A percentile compares a stretch with the other conserved stretches of the same genome.
These are phyloP conservation scores for Leishmania guyanensis DNA, from an alignment of 208 protist species.

Conservation along the genomic window DNA sequence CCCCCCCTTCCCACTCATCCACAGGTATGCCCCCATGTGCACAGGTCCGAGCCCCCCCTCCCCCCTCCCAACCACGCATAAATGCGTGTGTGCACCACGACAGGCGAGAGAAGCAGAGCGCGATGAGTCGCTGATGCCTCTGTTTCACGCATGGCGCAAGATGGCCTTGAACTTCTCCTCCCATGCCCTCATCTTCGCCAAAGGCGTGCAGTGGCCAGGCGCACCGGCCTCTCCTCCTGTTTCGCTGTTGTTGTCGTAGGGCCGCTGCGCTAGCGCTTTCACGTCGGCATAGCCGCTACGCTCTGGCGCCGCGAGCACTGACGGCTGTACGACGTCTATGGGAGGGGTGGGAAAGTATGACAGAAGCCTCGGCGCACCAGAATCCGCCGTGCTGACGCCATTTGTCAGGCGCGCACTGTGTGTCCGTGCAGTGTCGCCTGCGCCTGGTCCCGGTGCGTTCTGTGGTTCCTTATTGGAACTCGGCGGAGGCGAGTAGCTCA, in stretches of 20 bases:
- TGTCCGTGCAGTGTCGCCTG: neutral
- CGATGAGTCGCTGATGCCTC: neutral
- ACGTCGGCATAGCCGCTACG: neutral
- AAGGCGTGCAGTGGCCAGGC: neutral
- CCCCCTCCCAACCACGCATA: neutral
- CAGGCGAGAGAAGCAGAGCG: neutral
- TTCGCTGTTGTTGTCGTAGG: neutral
- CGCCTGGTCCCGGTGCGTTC: neutral
- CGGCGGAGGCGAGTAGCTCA: conserved; percentile 28
- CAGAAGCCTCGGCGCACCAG: neutral
- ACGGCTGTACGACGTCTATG: conserved; percentile 22
- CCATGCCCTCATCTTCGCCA: conserved; percentile 22
- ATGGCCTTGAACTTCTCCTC: conserved; percentile 31
- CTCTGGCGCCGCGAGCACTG: conserved; percentile 3
- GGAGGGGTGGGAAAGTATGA: neutral
- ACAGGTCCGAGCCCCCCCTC: neutral
- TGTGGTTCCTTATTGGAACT: conserved; percentile 1
- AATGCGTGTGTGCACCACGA: neutral
- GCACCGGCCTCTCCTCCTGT: neutral
- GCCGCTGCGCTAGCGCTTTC: neutral
- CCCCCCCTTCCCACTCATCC: neutral
- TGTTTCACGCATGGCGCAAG: conserved; percentile 8
- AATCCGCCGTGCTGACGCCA: neutral
- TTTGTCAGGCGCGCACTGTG: neutral
- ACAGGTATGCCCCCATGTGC: neutral